Evolutionary conservation across 2,329 filamentous ascomycete genomes (phyloP), one percentile per base, ranked within the genome.

Genomic region (Colletotrichum sublineola): DNA sequence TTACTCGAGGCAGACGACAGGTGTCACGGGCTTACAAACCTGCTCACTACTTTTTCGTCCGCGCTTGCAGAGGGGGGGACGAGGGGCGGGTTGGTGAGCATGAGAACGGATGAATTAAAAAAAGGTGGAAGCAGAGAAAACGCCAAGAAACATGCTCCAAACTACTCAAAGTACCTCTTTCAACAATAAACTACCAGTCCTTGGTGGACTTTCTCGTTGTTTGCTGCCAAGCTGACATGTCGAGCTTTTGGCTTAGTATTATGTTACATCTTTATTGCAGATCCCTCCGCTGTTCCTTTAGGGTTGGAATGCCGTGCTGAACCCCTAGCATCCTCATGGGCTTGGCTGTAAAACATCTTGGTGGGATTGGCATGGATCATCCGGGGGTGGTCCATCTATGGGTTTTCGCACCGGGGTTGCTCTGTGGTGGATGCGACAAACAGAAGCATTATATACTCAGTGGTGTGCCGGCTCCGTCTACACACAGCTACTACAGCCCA

Each of bases 141-240:
- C 11, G 6, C 55, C 36, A 18, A 18, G 42, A 64, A 73, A 70
- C 40, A 20, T 50, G 14, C 66, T 64, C 53, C 20, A 70, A 70
- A 2, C n/a, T 31, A 44, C 70, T 46, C 61, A 61, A 12, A 46
- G 15, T 7, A 24, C 14, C 15, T 14, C n/a, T 38, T 31, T 14
- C n/a, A 29, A 20, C 6, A 3, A 1, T 3, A 15, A 12, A 33
- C 36, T 38, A 20, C n/a, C 52, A 38, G 46, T 8, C 8, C 36
- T 18, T 24, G 33, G n/a, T 15, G n/a, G 50, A 24, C 44, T 31
- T 18, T 50, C 12, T 46, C 20, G 24, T 14, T 15, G 31, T 5
- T 40, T 36, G 36, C 18, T 24, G 24, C 18, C 18, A 31, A 57
- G 14, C 48, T 9, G 38, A 31, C 36, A 33, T 57, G 1, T 29